A percentile compares a stretch with the other conserved stretches of the same genome.
Evolutionary conservation across 441 rosid species (phyloP).

Genomic region (Syzygium malaccense): DNA sequence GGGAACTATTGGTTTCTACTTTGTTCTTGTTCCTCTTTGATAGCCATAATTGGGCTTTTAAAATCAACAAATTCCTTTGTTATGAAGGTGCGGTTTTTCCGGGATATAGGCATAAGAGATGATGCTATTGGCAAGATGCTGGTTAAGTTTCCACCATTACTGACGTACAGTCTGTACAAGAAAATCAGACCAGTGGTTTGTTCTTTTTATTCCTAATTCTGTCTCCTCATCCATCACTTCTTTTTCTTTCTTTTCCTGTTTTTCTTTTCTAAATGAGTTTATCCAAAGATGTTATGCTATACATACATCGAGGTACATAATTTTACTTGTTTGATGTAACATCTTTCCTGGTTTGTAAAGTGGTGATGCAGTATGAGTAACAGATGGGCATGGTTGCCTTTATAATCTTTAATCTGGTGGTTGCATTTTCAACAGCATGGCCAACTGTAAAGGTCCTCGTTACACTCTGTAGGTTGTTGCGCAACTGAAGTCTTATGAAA

Average conservation of each 20-base stretch:
- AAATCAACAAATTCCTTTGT: conserved; percentile 2
- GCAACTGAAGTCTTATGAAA: neutral
- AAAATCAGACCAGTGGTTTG: conserved; percentile 91
- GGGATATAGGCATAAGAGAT: conserved; percentile 66
- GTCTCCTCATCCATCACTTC: neutral
- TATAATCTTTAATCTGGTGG: neutral
- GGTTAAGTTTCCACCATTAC: conserved; percentile 70
- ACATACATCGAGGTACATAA: neutral
- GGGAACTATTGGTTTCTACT: neutral
- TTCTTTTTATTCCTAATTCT: conserved; percentile 9
- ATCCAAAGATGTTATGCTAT: neutral
- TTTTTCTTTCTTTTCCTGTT: neutral
- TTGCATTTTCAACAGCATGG: neutral
- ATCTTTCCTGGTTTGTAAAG: neutral
- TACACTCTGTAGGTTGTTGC: neutral
- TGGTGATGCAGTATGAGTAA: neutral
- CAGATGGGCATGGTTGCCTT: neutral
- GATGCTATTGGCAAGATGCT: conserved; percentile 83
- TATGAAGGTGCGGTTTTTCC: conserved; percentile 60
- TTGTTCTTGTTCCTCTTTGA: neutral
- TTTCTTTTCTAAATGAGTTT: neutral
- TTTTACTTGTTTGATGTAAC: neutral
- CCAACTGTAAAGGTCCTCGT: neutral
- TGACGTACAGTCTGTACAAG: conserved; percentile 82
- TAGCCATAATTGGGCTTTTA: neutral